Conservation (phyloP, 176 grass and related monocot species). For the Eragrostis nindensis region DNA sequence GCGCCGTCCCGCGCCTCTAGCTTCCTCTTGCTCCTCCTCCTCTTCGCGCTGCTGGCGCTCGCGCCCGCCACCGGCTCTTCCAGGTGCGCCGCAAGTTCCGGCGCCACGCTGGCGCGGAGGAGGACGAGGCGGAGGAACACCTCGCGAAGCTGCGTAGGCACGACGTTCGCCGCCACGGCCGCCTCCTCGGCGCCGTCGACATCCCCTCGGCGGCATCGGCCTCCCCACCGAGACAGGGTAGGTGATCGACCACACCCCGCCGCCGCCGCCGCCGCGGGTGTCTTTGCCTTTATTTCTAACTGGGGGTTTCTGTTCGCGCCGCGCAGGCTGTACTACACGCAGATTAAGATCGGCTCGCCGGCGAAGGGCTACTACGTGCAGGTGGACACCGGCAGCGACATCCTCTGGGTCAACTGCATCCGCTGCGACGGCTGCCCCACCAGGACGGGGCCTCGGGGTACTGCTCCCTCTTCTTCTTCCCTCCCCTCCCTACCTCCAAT, state of each 20-base stretch:
- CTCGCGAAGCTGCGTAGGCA: slow-evolving; percentile 57
- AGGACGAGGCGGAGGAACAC: not conserved
- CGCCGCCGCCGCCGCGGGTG: not conserved
- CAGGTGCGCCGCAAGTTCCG: slow-evolving; percentile 76
- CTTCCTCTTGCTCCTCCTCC: not conserved
- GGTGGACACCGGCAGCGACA: slow-evolving; percentile 96
- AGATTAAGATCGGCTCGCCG: slow-evolving; percentile 78
- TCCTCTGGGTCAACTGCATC: slow-evolving; percentile 97
- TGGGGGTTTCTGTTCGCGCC: not conserved
- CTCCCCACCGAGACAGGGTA: slow-evolving; percentile 68
- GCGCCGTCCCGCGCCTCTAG: not conserved
- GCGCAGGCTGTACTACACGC: slow-evolving; percentile 82
- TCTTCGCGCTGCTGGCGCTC: slow-evolving; percentile 34
- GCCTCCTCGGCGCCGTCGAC: slow-evolving; percentile 63
- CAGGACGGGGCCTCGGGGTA: slow-evolving; percentile 90
- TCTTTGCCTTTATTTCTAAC: not conserved
- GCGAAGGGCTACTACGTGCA: slow-evolving; percentile 87
- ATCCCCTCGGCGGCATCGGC: slow-evolving; percentile 75
- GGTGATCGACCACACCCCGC: not conserved
- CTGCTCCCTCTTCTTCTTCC: not conserved
- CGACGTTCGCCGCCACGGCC: slow-evolving; percentile 55
- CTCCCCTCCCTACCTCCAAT: not conserved
- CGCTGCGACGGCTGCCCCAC: slow-evolving; percentile 74
- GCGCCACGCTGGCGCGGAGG: not conserved
- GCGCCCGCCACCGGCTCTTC: slow-evolving; percentile 56